Conservation (phyloP, 345 rosid species). For the Pugionium dolabratum region DNA sequence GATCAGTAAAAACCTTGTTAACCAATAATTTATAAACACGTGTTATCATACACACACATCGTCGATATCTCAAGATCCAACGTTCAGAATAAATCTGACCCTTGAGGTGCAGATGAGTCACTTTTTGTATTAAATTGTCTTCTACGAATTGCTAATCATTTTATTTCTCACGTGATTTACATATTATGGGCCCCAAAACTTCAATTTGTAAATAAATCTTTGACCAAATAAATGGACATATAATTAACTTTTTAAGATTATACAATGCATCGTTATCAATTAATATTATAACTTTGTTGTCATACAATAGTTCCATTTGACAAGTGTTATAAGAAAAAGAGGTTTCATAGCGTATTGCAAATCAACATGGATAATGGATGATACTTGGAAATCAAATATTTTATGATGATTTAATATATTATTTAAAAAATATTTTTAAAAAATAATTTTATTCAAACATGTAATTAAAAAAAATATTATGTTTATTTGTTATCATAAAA, state of each 20-base stretch:
- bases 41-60: background rate
- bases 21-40: background rate
- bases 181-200: conserved; percentile 1
- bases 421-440: too few species aligned
- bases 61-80: conserved; percentile 25
- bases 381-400: too few species aligned
- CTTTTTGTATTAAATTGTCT: background rate
- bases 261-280: conserved; percentile 7
- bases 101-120: conserved; percentile 25
- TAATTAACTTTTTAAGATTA: background rate
- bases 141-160: conserved; percentile 33
- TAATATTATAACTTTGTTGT: background rate
- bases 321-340: background rate
- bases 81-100: conserved; percentile 33
- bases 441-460: too few species aligned
- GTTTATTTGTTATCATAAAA: too few species aligned
- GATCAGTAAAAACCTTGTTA: conserved; percentile 12
- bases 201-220: background rate
- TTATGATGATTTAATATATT: too few species aligned
- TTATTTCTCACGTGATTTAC: conserved; percentile 27
- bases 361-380: too few species aligned
- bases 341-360: too few species aligned
- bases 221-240: conserved; percentile 12
- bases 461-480: too few species aligned
- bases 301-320: background rate